Evolutionary conservation across 768 basidiomycete species (phyloP).

Genomic region (Hebeloma cylindrosporum): DNA sequence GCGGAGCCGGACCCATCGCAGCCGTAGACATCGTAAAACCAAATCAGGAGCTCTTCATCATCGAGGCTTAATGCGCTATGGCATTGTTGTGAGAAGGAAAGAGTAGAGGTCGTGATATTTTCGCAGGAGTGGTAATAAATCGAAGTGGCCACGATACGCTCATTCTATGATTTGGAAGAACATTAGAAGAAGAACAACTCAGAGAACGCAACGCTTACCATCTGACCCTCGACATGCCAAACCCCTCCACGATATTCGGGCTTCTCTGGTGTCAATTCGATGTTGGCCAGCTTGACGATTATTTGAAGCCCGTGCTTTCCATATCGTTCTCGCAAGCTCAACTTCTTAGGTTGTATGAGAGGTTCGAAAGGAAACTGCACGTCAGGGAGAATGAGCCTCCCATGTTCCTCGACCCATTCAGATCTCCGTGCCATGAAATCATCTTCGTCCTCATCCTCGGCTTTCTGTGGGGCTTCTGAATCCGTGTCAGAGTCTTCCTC

Average conservation of each 20-base stretch:
- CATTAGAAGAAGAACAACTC: constrained; percentile 1
- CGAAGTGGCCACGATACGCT: constrained; percentile 32
- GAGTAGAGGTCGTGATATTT: constrained; percentile 24
- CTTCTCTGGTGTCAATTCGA: constrained; percentile 31
- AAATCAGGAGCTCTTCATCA: constrained; percentile 25
- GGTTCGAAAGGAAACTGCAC: constrained; percentile 16
- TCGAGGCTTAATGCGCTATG: constrained; percentile 9
- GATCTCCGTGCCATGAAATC: constrained; percentile 16
- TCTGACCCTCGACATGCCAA: constrained; percentile 34
- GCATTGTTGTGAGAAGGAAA: constrained; percentile 26
- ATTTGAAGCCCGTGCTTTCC: constrained; percentile 20
- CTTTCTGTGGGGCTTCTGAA: constrained; percentile 18
- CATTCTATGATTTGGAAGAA: constrained; percentile 27
- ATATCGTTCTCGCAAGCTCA: constrained; percentile 15
- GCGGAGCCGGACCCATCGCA: constrained; percentile 21
- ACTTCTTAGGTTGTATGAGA: constrained; percentile 4
- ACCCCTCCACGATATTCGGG: constrained; percentile 25
- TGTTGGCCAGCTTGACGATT: constrained; percentile 30
- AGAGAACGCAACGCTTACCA: constrained; percentile 17
- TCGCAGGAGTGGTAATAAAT: constrained; percentile 29
- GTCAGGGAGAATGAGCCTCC: constrained; percentile 21
- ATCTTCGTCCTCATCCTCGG: constrained; percentile 19
- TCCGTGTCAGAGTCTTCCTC: constrained; percentile 18
- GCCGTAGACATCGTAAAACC: constrained; percentile 29
- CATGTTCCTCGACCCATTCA: constrained; percentile 14